Evolutionary conservation across 2,329 filamentous ascomycete species (phyloP), one percentile per base, ranked within the genome.

Genomic region (Pyrenophora teres): DNA sequence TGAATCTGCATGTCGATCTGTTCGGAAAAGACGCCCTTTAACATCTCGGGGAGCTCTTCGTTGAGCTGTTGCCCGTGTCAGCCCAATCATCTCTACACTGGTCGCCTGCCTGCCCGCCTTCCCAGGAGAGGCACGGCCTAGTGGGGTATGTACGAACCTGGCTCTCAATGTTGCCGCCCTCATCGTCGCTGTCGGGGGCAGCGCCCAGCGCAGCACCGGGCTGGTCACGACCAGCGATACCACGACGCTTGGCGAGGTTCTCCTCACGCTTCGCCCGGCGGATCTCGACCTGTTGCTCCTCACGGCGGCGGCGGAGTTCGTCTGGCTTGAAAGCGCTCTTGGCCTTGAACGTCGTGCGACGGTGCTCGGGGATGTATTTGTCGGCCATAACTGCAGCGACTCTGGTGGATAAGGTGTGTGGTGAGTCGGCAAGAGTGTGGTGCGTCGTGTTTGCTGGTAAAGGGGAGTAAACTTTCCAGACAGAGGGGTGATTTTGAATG

Each of bases 251-350:
- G 77, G 94, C 94, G 74, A 99, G 81, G 80, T 97, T 97, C 82
- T 99, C 94, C 80, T 99, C 94, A 74, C 94, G 88, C 86, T 97
- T 97, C 62, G 92, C 90, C 81, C 96, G 96, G 76, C 94, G 88
- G 74, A 99, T 99, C 81, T 99, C 94, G 63, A 99, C 94, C 81
- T 97, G 94, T 78, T 97, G 92, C 80, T 99, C 94, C 77, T 99
- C 94, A 74, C 94, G 94, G 75, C 94, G 94, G 72, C 94, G 92
- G 75, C 94, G 91, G 64, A 99, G 88, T 82, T 99, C 94, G 77
- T 99, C 94, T 69, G 93, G 93, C 86, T 97, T 97, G 84, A 99
- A 97, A 72, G 91, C 91, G 79, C 90, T 93, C 85, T 97, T 97
- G 49, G 94, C 94, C 88, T 99, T 99, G 87, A 96, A 99, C 81